A percentile compares a stretch with the other conserved stretches of the same genome.
Evolutionary conservation across 257 asterid species (phyloP).

Genomic region (Mitragyna speciosa): DNA sequence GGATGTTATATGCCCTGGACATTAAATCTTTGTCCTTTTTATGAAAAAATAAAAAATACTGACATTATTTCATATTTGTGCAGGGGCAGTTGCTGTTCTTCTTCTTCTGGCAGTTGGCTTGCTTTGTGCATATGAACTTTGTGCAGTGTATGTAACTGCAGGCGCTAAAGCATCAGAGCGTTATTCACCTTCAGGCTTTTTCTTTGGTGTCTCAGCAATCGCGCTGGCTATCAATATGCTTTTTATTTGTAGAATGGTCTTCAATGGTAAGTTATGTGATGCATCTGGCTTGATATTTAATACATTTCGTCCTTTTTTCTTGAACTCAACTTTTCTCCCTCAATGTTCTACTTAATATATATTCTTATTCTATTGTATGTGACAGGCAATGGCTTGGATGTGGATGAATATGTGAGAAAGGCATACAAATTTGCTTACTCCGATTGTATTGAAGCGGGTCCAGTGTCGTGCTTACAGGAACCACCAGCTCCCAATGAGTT

Average conservation of each 20-base stretch:
- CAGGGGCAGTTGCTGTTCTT: conserved; percentile 99
- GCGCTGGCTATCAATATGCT: conserved; percentile 98
- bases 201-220: conserved; percentile 98
- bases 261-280: conserved; percentile 61
- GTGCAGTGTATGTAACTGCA: conserved; percentile 95
- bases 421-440: conserved; percentile 96
- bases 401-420: conserved; percentile 96
- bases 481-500: conserved; percentile 98
- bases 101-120: conserved; percentile 96
- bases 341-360: background rate
- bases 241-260: conserved; percentile 97
- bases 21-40: background rate
- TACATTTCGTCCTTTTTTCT: conserved; percentile 3
- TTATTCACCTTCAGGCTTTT: conserved; percentile 97
- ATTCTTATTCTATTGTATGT: conserved; percentile 26
- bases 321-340: conserved; percentile 8
- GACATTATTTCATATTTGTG: conserved; percentile 11
- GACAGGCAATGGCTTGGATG: conserved; percentile 90
- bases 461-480: conserved; percentile 88
- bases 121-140: conserved; percentile 97
- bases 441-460: conserved; percentile 98
- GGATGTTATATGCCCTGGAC: background rate
- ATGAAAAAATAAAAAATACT: too few species aligned
- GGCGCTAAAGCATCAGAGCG: conserved; percentile 94
- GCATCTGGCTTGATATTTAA: background rate